Evolutionary conservation across 176 grass and related monocot species (phyloP).

Genomic region (Carex parvula): DNA sequence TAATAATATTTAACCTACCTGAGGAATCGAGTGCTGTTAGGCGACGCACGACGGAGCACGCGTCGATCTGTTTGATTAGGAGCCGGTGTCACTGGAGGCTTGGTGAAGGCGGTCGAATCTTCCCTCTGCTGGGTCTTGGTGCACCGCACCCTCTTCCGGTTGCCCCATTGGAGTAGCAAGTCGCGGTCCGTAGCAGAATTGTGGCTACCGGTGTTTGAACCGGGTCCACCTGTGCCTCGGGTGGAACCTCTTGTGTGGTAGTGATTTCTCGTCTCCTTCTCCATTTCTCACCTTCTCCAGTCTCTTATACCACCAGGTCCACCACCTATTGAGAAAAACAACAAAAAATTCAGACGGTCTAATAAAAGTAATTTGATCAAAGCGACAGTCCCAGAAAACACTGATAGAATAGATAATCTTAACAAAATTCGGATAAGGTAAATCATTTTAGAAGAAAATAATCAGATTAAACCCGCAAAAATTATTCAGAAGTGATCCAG

Average conservation of each 20-base stretch:
- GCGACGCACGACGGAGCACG: conserved; percentile 37
- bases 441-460: neutral
- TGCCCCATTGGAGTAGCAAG: conserved; percentile 80
- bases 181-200: conserved; percentile 46
- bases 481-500: neutral
- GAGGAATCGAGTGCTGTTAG: conserved; percentile 34
- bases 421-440: neutral
- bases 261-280: conserved; percentile 68
- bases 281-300: conserved; percentile 38
- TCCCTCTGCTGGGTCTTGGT: conserved; percentile 78
- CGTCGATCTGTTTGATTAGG: conserved; percentile 3
- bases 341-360: neutral
- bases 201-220: conserved; percentile 8
- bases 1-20: conserved; percentile 30
- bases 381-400: neutral
- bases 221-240: conserved; percentile 32
- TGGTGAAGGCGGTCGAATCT: conserved; percentile 36
- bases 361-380: neutral
- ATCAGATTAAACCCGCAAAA: neutral
- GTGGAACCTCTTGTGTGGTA: conserved; percentile 70
- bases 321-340: neutral
- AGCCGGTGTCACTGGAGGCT: conserved; percentile 48
- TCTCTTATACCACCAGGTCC: neutral
- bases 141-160: conserved; percentile 75
- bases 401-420: neutral